phyloP scores from a whole-genome alignment of 2,329 filamentous ascomycete genomes.

The Trichoderma polysporum region DNA sequence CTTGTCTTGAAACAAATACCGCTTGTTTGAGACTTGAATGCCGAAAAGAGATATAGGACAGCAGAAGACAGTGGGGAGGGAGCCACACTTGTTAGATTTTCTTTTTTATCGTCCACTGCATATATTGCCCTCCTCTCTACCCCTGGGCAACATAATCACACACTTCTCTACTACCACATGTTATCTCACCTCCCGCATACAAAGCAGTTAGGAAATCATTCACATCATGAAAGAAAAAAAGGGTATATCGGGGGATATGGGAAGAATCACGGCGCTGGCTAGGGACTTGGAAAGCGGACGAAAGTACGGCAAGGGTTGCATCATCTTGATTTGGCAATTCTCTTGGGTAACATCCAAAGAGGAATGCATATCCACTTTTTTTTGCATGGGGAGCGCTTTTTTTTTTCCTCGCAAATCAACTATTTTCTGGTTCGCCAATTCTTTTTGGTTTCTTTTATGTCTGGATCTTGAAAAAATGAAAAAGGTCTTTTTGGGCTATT shows the following conservation, averaged over 20 bases:
- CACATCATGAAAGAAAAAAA: background rate
- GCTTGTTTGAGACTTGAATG: background rate
- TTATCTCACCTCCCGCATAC: background rate
- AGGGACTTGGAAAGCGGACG: background rate
- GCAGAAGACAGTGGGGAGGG: background rate
- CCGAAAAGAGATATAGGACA: background rate
- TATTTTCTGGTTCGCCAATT: too few species aligned
- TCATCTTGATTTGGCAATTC: background rate
- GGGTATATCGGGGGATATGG: background rate
- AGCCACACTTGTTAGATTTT: background rate
- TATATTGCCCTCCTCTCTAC: background rate
- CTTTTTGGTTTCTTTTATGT: background rate
- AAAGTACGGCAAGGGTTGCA: background rate
- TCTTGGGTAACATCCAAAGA: background rate
- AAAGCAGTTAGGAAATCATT: background rate
- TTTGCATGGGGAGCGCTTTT: background rate
- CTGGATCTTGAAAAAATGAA: background rate
- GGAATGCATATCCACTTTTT: background rate
- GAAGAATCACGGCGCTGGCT: background rate
- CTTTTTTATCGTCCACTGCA: background rate
- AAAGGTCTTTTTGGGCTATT: background rate
- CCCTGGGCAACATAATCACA: background rate
- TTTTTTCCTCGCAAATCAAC: too few species aligned
- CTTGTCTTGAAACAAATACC: background rate
- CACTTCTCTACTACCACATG: background rate